Evolutionary conservation across 352 stramenopile species (phyloP).

Genomic region (Phytophthora macrochlamydospora): DNA sequence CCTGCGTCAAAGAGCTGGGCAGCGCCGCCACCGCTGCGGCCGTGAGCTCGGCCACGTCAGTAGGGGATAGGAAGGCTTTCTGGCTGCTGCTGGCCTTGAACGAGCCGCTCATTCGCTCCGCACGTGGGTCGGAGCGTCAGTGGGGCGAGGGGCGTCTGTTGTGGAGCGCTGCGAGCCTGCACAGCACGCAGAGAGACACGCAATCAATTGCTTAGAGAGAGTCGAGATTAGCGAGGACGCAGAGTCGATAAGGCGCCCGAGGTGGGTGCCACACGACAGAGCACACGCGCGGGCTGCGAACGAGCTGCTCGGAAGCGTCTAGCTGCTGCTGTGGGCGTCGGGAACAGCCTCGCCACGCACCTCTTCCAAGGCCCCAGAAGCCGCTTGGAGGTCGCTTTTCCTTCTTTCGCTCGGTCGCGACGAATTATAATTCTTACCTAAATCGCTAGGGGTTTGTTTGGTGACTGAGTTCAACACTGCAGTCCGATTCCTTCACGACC

Average conservation of each 20-base stretch:
- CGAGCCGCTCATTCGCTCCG: conserved; percentile 49
- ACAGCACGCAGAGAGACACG: conserved; percentile 20
- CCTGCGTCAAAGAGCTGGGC: conserved; percentile 65
- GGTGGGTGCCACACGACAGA: conserved; percentile 7
- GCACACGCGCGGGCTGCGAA: conserved; percentile 5
- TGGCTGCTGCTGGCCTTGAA: conserved; percentile 47
- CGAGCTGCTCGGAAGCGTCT: neutral
- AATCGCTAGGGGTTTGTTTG: too few relatives aligned
- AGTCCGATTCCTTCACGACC: too few relatives aligned
- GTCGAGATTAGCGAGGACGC: neutral
- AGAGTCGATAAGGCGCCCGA: neutral
- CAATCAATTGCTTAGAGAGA: conserved; percentile 24
- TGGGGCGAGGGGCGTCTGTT: conserved; percentile 2
- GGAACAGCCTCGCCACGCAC: conserved; percentile 30
- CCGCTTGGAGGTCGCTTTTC: conserved; percentile 36
- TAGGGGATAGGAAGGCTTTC: conserved; percentile 77
- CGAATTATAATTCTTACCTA: too few relatives aligned
- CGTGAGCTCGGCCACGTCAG: conserved; percentile 79
- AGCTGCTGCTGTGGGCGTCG: conserved; percentile 4
- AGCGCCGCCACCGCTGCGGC: conserved; percentile 72
- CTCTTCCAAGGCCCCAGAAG: conserved; percentile 36
- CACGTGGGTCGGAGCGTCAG: conserved; percentile 1
- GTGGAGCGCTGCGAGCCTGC: conserved; percentile 19
- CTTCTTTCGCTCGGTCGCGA: conserved; percentile 30
- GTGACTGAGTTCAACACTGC: too few relatives aligned